phyloP scores from a whole-genome alignment of 495 filamentous ascomycete species.

The Penicillium robsamsonii region DNA sequence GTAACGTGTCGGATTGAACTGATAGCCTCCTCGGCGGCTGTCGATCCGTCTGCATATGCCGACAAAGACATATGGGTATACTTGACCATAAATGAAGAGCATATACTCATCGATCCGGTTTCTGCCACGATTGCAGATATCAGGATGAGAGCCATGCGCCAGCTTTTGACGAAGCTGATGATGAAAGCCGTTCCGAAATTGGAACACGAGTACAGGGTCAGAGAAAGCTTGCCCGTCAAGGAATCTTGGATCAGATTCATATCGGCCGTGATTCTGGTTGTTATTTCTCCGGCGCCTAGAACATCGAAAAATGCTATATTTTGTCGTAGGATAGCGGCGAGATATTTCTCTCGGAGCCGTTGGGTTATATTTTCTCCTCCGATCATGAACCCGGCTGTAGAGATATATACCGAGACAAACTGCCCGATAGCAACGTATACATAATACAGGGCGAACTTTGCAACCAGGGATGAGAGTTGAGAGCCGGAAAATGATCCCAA shows the following conservation, averaged over 20 bases:
- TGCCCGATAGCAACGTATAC: neutral
- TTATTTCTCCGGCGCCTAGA: constrained; percentile 36
- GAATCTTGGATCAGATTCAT: constrained; percentile 46
- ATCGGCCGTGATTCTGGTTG: constrained; percentile 37
- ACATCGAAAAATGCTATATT: constrained; percentile 44
- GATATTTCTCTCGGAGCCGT: constrained; percentile 15
- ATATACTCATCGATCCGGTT: neutral
- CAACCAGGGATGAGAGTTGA: neutral
- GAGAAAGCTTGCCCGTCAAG: constrained; percentile 37
- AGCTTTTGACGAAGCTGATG: constrained; percentile 34
- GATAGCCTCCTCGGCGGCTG: neutral
- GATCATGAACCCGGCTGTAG: neutral
- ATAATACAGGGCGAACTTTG: neutral
- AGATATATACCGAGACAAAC: neutral
- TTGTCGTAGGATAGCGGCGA: constrained; percentile 38
- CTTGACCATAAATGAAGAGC: neutral
- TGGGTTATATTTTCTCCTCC: neutral
- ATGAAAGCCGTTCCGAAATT: constrained; percentile 38
- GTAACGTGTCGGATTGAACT: neutral
- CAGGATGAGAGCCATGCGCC: constrained; percentile 41
- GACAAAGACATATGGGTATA: neutral
- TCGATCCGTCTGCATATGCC: neutral
- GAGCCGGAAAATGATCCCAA: neutral
- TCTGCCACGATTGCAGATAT: neutral
- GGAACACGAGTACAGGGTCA: constrained; percentile 29